phyloP scores from a whole-genome alignment of 345 rosid genomes.

The Boechera retrofracta region DNA sequence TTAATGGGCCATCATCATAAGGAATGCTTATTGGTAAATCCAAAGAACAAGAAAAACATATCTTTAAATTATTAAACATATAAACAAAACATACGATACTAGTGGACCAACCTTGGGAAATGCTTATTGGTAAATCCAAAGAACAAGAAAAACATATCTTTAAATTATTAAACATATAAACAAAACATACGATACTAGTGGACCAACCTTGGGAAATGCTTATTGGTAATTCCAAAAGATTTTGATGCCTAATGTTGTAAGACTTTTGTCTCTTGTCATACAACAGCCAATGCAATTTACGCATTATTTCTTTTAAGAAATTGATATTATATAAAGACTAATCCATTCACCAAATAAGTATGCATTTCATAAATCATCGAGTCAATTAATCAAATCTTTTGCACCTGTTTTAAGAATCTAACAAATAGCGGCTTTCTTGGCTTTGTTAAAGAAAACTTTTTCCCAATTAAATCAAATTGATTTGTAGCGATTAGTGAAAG shows the following conservation, averaged over 20 bases:
- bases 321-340: constrained; percentile 1
- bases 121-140: constrained; percentile 44
- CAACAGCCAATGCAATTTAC: constrained; percentile 39
- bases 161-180: neutral
- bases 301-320: constrained; percentile 17
- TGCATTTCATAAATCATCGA: constrained; percentile 21
- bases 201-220: constrained; percentile 42
- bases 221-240: constrained; percentile 46
- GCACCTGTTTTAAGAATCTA: constrained; percentile 19
- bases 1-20: constrained; percentile 28
- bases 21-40: constrained; percentile 43
- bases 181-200: constrained; percentile 36
- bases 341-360: neutral
- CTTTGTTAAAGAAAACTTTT: constrained; percentile 37
- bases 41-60: constrained; percentile 21
- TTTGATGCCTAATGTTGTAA: constrained; percentile 36
- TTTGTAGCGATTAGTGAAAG: constrained; percentile 30
- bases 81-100: constrained; percentile 31
- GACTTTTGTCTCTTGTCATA: constrained; percentile 37
- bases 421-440: constrained; percentile 35
- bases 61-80: neutral
- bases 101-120: constrained; percentile 42
- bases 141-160: constrained; percentile 16
- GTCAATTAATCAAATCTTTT: constrained; percentile 25
- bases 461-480: constrained; percentile 9